Conservation (phyloP, 2,329 filamentous ascomycete species). For the Penicillium sp. region DNA sequence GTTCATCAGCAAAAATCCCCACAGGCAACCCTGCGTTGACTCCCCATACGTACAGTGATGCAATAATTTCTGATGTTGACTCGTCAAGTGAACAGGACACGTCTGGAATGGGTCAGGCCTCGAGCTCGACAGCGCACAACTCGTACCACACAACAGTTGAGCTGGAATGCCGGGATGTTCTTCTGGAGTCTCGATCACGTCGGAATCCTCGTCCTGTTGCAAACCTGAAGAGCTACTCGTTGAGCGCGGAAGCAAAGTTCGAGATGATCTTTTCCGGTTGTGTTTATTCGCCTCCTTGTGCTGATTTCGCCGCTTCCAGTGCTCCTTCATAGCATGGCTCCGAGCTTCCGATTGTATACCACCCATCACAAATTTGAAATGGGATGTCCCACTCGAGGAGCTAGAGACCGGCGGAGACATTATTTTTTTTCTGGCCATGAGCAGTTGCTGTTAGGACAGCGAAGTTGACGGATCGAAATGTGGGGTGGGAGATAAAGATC, state of each 20-base stretch:
- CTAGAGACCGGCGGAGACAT: slow-evolving; percentile 1
- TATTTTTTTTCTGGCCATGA: neutral
- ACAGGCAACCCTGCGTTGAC: too few species aligned
- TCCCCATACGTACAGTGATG: slow-evolving; percentile 34
- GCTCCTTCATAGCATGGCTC: slow-evolving; percentile 41
- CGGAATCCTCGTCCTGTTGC: too few species aligned
- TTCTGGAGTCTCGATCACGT: neutral
- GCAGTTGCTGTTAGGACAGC: neutral
- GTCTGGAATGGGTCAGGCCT: slow-evolving; percentile 38
- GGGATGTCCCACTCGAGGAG: slow-evolving; percentile 2
- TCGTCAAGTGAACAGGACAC: slow-evolving; percentile 35
- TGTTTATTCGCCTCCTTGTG: slow-evolving; percentile 10
- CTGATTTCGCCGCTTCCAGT: slow-evolving; percentile 34
- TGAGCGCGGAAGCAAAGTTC: slow-evolving; percentile 2
- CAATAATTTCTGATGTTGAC: slow-evolving; percentile 37
- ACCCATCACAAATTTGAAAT: slow-evolving; percentile 26
- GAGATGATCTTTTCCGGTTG: slow-evolving; percentile 1
- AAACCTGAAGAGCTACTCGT: neutral
- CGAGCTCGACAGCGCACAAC: slow-evolving; percentile 27
- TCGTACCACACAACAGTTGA: slow-evolving; percentile 28
- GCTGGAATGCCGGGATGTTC: slow-evolving; percentile 7
- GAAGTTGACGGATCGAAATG: neutral
- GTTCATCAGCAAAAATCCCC: neutral
- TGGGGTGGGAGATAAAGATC: neutral
- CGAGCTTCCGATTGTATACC: slow-evolving; percentile 22